Evolutionary conservation across 2,329 filamentous ascomycete genomes (phyloP).

Genomic region (Trichoderma brevicompactum): DNA sequence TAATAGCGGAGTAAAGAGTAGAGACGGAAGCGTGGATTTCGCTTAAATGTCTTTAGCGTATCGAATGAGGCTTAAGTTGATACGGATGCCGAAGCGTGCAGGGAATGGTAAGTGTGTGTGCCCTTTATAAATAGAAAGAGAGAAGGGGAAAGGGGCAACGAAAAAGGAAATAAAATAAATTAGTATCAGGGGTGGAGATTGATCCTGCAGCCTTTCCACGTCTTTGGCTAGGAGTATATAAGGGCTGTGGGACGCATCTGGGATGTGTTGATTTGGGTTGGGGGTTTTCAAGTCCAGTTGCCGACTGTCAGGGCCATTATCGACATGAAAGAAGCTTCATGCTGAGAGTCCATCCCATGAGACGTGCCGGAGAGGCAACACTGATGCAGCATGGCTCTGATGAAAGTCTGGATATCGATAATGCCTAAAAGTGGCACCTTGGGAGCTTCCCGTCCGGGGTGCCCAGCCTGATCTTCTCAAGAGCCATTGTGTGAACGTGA

Average conservation of each 20-base stretch:
- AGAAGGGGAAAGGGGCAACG: constrained; percentile 18
- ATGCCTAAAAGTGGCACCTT: constrained; percentile 18
- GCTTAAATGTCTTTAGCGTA: neutral
- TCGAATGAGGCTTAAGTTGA: constrained; percentile 21
- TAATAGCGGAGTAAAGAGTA: constrained; percentile 2
- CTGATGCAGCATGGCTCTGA: neutral
- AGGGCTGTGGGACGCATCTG: constrained; percentile 1
- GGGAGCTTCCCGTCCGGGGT: neutral
- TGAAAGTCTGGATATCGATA: constrained; percentile 10
- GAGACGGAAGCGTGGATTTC: neutral
- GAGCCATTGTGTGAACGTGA: neutral
- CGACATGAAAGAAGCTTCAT: neutral
- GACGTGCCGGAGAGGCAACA: neutral
- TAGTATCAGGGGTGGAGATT: constrained; percentile 18
- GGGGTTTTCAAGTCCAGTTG: neutral
- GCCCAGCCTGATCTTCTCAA: constrained; percentile 4
- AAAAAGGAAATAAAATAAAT: constrained; percentile 19
- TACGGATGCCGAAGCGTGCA: constrained; percentile 10
- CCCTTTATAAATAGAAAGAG: constrained; percentile 18
- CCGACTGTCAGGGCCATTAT: neutral
- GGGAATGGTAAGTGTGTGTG: neutral
- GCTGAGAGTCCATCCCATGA: neutral
- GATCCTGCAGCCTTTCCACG: neutral
- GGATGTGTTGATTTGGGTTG: neutral
- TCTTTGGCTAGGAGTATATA: neutral